Conservation (phyloP, 805 yeast species). For the Vanderwaltozyma verrucispora region DNA sequence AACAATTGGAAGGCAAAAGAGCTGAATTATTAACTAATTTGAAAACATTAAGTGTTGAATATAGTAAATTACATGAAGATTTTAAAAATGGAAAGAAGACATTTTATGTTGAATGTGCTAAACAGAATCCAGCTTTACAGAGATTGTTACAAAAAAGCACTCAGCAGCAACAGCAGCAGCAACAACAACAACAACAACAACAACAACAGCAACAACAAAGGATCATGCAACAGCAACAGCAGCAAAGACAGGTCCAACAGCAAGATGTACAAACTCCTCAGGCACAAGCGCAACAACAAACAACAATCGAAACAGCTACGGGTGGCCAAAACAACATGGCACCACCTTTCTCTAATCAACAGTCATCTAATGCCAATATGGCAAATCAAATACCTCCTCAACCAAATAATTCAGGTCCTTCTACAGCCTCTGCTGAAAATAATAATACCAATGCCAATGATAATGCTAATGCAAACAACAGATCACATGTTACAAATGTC, state of each 20-base stretch:
- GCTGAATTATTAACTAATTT: slow-evolving; percentile 19
- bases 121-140: slow-evolving; percentile 25
- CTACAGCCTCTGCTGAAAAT: not conserved
- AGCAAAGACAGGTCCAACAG: not conserved
- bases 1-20: slow-evolving; percentile 21
- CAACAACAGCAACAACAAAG: slow-evolving; percentile 8
- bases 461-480: too few relatives aligned
- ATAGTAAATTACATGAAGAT: slow-evolving; percentile 19
- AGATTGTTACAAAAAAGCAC: slow-evolving; percentile 21
- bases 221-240: slow-evolving; percentile 10
- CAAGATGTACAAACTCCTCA: not conserved
- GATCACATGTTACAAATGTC: slow-evolving; percentile 35
- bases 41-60: slow-evolving; percentile 19
- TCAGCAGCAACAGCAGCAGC: slow-evolving; percentile 12
- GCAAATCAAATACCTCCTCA: slow-evolving; percentile 11
- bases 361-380: not conserved
- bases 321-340: too few relatives aligned
- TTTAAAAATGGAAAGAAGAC: slow-evolving; percentile 23
- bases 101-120: slow-evolving; percentile 28
- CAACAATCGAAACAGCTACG: too few relatives aligned
- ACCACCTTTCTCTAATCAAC: not conserved
- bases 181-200: slow-evolving; percentile 12
- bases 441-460: not conserved
- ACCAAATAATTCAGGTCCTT: slow-evolving; percentile 1
- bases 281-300: slow-evolving; percentile 11